Evolutionary conservation across 2,329 filamentous ascomycete species (phyloP).

Genomic region (Epichloe coenophiala): DNA sequence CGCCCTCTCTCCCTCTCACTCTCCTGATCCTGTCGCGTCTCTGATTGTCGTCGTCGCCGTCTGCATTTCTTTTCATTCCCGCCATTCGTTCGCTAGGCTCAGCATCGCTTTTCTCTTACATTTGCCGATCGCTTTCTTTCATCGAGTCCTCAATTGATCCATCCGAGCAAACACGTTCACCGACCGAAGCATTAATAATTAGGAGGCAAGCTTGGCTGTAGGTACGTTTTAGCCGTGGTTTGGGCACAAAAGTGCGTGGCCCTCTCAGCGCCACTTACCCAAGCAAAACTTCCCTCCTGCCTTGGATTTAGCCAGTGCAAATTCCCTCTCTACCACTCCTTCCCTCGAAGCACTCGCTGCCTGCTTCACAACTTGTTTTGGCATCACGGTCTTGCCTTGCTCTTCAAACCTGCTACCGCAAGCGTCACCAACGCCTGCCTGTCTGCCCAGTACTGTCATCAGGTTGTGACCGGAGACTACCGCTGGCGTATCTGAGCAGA

Average conservation of each 20-base stretch:
- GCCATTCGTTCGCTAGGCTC: constrained; percentile 24
- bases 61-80: constrained; percentile 20
- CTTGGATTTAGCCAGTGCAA: not conserved
- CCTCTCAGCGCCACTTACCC: not conserved
- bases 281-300: not conserved
- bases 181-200: not conserved
- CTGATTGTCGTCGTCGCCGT: constrained; percentile 14
- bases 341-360: not conserved
- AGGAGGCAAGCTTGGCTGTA: not conserved
- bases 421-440: not conserved
- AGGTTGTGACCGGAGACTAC: constrained; percentile 4
- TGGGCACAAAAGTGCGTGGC: not conserved
- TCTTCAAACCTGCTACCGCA: not conserved
- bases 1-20: constrained; percentile 12
- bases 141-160: constrained; percentile 1
- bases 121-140: constrained; percentile 2
- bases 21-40: constrained; percentile 11
- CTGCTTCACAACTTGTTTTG: not conserved
- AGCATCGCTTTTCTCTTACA: constrained; percentile 12
- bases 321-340: not conserved
- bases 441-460: not conserved
- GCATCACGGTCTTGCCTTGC: not conserved
- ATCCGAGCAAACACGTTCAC: not conserved
- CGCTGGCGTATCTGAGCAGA: not conserved
- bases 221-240: not conserved